Evolutionary conservation across 192 early-diverging fungal species (phyloP), one percentile per base, ranked within the genome.

Genomic region (Pilaira anomala): DNA sequence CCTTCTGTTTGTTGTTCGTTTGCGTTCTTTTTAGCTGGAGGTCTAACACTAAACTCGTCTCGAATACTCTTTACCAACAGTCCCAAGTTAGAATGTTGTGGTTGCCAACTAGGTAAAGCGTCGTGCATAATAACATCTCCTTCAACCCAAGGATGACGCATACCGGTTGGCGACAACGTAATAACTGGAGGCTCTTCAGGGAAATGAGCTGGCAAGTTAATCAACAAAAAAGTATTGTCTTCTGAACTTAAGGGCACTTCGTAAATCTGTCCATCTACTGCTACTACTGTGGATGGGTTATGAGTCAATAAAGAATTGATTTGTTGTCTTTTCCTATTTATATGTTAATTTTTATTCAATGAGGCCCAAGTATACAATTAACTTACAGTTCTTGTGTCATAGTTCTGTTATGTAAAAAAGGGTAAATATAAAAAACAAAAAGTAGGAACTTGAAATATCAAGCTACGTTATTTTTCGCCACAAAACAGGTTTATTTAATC

Each of bases 71-170:
- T 73, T 30, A 86, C 68, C 19, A 86, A 59, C 48, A 66, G 68
- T 2, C 86, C 84, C 16, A 87, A 52, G 42, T 71, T 79, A 4
- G 67, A 67, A 45, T 73, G 70, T 0, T 53, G 53, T 7, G 70
- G 68, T 0, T 69, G 72, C 22, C 76, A 75, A 48, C 48, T 48
- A 2, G 76, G 59, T 48, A 69, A 52, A 4, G 76, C 79, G 54
- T 78, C 83, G 40, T 77, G 73, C 14, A 72, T 76, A n/a, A 86
- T 77, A 39, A 74, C 66, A 14, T 73, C 63, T 3, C 63, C 51
- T 40, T 83, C 76, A 2, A 86, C 69, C 84, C 80, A 86, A 7
- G 83, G 75, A 60, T 84, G 84, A 51, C 75, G 52, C 40, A 81
- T 63, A 11, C 66, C 70, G 28, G 74, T 58, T 14, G 83, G 82